Percentiles rank a stretch among this genome's conserved stretches.
These are phyloP conservation scores for Botrytis hyacinthi DNA, from an alignment of 2,329 filamentous ascomycete species.

Conservation along the genomic window DNA sequence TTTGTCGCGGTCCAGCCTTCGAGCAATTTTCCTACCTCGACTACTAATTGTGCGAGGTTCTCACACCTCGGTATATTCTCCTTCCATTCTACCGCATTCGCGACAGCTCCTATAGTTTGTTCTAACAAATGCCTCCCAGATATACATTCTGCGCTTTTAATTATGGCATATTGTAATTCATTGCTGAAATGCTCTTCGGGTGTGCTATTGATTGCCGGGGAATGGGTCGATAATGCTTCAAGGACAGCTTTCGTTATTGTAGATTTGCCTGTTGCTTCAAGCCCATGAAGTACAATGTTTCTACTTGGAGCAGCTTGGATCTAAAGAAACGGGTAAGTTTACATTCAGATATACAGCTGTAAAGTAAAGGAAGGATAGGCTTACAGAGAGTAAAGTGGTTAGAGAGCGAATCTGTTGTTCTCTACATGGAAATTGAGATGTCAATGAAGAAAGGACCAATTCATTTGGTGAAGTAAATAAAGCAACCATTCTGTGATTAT, in stretches of 20 bases:
- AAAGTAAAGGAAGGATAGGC: conserved; percentile 13
- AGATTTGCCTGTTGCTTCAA: conserved; percentile 84
- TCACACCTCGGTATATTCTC: conserved; percentile 67
- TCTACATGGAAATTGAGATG: conserved; percentile 54
- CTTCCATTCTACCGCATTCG: conserved; percentile 49
- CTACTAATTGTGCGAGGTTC: conserved; percentile 71
- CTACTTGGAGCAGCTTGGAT: conserved; percentile 20
- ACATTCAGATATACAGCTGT: neutral
- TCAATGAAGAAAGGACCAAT: conserved; percentile 46
- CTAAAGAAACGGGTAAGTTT: conserved; percentile 27
- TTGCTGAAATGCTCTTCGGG: conserved; percentile 50
- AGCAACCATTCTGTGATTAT: conserved; percentile 37
- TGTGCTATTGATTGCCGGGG: conserved; percentile 55
- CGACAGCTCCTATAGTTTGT: conserved; percentile 60
- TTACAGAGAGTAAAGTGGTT: conserved; percentile 49
- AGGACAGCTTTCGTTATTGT: conserved; percentile 65
- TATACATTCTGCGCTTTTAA: conserved; percentile 74
- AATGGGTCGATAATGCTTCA: conserved; percentile 42
- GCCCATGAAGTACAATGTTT: conserved; percentile 77
- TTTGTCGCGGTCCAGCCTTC: conserved; percentile 28
- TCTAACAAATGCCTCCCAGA: conserved; percentile 77
- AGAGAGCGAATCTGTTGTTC: conserved; percentile 59
- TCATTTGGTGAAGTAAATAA: conserved; percentile 55
- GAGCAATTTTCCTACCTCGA: conserved; percentile 67
- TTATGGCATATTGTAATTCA: conserved; percentile 54